A percentile compares a stretch with the other conserved stretches of the same genome.
Conservation (phyloP, 2,329 filamentous ascomycete genomes). For the Neoarthrinium moseri region DNA sequence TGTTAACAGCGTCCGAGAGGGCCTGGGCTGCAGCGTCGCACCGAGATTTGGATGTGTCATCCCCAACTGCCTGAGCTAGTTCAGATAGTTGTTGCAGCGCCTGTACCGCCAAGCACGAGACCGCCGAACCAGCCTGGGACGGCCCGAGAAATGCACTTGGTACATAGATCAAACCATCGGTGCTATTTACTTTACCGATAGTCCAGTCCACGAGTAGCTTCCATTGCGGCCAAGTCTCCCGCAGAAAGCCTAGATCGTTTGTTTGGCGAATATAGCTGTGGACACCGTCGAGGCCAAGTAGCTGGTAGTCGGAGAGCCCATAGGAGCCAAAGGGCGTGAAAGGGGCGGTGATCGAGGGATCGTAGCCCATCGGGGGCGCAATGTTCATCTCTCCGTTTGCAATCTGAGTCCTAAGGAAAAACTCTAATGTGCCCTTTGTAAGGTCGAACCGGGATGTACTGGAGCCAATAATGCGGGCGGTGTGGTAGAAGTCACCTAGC, state of each 20-base stretch:
- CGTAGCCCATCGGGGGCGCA: constrained; percentile 13
- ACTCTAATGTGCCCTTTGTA: constrained; percentile 31
- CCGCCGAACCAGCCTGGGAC: constrained; percentile 11
- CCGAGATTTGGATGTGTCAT: constrained; percentile 14
- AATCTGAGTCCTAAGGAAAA: constrained; percentile 19
- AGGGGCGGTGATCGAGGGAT: constrained; percentile 2
- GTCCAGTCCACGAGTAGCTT: constrained; percentile 11
- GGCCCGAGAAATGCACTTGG: constrained; percentile 14
- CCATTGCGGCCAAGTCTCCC: constrained; percentile 15
- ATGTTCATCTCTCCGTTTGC: constrained; percentile 14
- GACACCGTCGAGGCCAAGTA: constrained; percentile 16
- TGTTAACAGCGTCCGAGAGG: constrained; percentile 13
- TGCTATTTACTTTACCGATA: constrained; percentile 10
- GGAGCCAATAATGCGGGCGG: constrained; percentile 31
- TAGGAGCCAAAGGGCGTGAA: neutral
- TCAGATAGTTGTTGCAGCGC: constrained; percentile 11
- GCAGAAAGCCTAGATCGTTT: constrained; percentile 15
- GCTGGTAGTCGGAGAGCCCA: constrained; percentile 17
- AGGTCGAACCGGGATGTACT: constrained; percentile 34
- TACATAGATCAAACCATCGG: constrained; percentile 15
- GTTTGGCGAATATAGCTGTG: constrained; percentile 15
- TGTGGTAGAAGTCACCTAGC: constrained; percentile 42
- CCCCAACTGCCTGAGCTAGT: constrained; percentile 10
- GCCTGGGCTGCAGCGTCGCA: neutral
- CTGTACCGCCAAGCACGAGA: constrained; percentile 15